Conservation (phyloP, 2,329 filamentous ascomycete genomes). For the Fusarium tjaetaba region DNA sequence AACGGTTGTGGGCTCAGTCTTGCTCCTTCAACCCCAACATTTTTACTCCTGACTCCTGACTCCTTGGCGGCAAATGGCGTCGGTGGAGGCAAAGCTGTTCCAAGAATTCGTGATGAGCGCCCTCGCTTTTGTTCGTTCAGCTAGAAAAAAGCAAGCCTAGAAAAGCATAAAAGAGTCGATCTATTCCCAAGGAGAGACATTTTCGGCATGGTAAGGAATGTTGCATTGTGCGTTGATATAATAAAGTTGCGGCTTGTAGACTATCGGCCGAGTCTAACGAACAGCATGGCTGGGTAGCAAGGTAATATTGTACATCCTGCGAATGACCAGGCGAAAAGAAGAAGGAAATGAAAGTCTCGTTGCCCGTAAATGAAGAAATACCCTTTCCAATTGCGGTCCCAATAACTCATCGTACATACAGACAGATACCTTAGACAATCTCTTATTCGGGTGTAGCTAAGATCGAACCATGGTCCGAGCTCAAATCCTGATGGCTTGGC, state of each 20-base stretch:
- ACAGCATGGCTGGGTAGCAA: conserved; percentile 2
- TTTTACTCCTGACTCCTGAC: not conserved
- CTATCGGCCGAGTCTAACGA: conserved; percentile 18
- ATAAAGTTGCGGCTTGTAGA: conserved; percentile 27
- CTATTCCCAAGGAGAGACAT: not conserved
- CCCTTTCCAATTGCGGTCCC: not conserved
- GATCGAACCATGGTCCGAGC: not conserved
- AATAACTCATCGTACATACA: conserved; percentile 14
- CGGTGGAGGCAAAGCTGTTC: not conserved
- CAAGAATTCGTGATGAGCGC: conserved; percentile 4
- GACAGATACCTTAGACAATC: not conserved
- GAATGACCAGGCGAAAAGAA: not conserved
- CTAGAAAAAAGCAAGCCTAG: not conserved
- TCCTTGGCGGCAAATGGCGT: not conserved
- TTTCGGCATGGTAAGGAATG: conserved; percentile 29
- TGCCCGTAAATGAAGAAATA: not conserved
- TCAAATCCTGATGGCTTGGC: not conserved
- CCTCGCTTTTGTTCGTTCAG: not conserved
- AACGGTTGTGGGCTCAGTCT: not conserved
- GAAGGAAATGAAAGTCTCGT: conserved; percentile 9
- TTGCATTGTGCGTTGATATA: conserved; percentile 8
- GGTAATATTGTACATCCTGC: not conserved
- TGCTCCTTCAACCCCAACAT: not conserved
- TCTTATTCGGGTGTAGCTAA: conserved; percentile 7
- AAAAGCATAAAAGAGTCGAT: conserved; percentile 7